Evolutionary conservation across 352 stramenopile species (phyloP).

Genomic region (Pythium sp.): DNA sequence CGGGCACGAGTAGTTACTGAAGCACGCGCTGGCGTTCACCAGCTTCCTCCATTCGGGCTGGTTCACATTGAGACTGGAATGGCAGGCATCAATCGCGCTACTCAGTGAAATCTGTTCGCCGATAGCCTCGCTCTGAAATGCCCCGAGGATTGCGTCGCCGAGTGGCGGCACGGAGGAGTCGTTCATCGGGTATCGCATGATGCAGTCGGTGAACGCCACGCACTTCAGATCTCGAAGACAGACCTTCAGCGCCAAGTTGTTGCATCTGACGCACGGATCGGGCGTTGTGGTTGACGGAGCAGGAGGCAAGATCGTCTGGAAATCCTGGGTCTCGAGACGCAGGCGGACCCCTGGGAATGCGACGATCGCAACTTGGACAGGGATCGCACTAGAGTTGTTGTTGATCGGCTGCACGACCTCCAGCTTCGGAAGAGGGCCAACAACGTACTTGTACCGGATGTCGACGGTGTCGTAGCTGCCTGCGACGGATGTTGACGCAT

Average conservation of each 20-base stretch:
- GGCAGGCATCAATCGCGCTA: conserved; percentile 32
- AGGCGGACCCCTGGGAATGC: conserved; percentile 28
- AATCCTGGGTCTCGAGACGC: conserved; percentile 31
- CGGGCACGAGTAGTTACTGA: conserved; percentile 35
- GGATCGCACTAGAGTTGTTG: conserved; percentile 9
- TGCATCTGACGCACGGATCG: conserved; percentile 27
- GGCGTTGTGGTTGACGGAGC: conserved; percentile 8
- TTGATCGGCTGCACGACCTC: conserved; percentile 16
- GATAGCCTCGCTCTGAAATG: conserved; percentile 28
- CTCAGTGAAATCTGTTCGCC: conserved; percentile 32
- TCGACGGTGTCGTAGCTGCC: conserved; percentile 23
- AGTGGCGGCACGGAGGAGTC: conserved; percentile 9
- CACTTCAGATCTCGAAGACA: conserved; percentile 52
- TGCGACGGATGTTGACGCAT: conserved; percentile 6
- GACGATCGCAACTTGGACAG: conserved; percentile 1
- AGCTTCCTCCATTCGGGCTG: conserved; percentile 39
- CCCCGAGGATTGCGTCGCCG: conserved; percentile 33
- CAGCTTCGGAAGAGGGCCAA: conserved; percentile 43
- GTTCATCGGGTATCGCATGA: conserved; percentile 26
- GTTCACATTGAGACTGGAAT: conserved; percentile 29
- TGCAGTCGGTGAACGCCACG: conserved; percentile 52
- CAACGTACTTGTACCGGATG: conserved; percentile 47
- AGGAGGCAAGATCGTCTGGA: conserved; percentile 20
- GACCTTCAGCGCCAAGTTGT: conserved; percentile 33
- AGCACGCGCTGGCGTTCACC: conserved; percentile 53